Evolutionary conservation across 2,329 filamentous ascomycete species (phyloP), one percentile per base, ranked within the genome.

Genomic region (Aureobasidium subglaciale): DNA sequence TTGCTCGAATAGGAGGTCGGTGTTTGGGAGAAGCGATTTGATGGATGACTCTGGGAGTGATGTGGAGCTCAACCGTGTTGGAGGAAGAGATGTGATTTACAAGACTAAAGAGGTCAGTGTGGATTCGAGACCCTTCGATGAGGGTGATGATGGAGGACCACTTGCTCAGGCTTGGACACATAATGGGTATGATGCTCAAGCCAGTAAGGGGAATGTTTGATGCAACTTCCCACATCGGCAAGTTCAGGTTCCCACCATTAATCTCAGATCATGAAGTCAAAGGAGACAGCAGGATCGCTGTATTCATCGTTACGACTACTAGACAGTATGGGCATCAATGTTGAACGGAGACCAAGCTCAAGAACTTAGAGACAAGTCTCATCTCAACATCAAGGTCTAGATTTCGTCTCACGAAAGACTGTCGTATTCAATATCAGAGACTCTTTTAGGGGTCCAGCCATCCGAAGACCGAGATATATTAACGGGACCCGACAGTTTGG

Each of bases 81-180:
- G 34, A 0, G 16, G 32, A 11, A 22, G n/a, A 15, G 48, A 41
- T 53, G 48, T 53, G 6, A 53, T 53, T 7, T 40, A 40, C 25
- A 53, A 53, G 48, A 53, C 25, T 7, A 53, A 53, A 25, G 48
- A 53, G 24, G 35, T 53, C 3, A 41, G 37, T 30, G 37, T 53
- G 2, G 48, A 53, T 16, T 53, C 48, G 4, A 18, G 48, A 18
- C 48, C 48, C 2, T 49, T 52, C 3, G 32, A 50, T 9, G 46
- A 50, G 7, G 4, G 34, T 35, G 46, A 50, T 10, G 46, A 50
- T 18, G 46, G 46, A 18, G 24, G 32, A 4, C 9, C n/a, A 1
- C 13, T 49, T 6, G 30, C 15, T n/a, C 22, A 18, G 15, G 32
- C 45, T 25, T 50, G 46, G 46, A 50, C 46, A 10, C 37, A 38